These are phyloP conservation scores for Musa acuminata DNA, from an alignment of 176 grass and related monocot species.

Conservation along the genomic window DNA sequence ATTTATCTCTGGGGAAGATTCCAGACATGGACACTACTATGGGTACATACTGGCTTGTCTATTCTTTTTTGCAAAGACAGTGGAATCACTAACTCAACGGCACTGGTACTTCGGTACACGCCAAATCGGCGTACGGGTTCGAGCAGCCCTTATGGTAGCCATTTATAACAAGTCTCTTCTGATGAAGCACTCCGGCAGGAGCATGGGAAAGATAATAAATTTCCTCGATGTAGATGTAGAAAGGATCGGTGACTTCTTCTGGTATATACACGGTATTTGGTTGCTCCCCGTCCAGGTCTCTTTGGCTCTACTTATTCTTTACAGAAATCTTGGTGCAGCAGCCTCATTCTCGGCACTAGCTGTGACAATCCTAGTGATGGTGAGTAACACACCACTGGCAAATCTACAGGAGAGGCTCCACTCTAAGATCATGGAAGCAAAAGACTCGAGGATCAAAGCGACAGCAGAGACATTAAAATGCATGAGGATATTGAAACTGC, in stretches of 20 bases:
- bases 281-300: conserved; percentile 71
- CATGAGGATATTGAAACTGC: conserved; percentile 90
- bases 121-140: conserved; percentile 59
- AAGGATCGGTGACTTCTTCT: conserved; percentile 81
- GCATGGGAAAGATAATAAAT: conserved; percentile 52
- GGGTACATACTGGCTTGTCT: conserved; percentile 53
- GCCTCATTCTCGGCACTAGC: conserved; percentile 55
- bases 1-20: conserved; percentile 43
- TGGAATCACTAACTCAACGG: conserved; percentile 79
- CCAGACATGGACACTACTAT: conserved; percentile 21
- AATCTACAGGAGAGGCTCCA: conserved; percentile 58
- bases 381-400: conserved; percentile 71
- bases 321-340: conserved; percentile 48
- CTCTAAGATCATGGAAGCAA: conserved; percentile 78
- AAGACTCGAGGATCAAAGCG: conserved; percentile 75
- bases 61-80: conserved; percentile 71
- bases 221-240: conserved; percentile 80
- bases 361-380: conserved; percentile 55
- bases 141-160: conserved; percentile 57
- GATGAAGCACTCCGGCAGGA: conserved; percentile 50
- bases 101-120: conserved; percentile 80
- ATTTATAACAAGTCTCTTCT: conserved; percentile 61
- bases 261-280: conserved; percentile 81
- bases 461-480: conserved; percentile 66
- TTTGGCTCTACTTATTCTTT: conserved; percentile 59